Base-by-base conservation (phyloP, 1,284 basidiomycete species). In the Ganoderma boninense region DNA sequence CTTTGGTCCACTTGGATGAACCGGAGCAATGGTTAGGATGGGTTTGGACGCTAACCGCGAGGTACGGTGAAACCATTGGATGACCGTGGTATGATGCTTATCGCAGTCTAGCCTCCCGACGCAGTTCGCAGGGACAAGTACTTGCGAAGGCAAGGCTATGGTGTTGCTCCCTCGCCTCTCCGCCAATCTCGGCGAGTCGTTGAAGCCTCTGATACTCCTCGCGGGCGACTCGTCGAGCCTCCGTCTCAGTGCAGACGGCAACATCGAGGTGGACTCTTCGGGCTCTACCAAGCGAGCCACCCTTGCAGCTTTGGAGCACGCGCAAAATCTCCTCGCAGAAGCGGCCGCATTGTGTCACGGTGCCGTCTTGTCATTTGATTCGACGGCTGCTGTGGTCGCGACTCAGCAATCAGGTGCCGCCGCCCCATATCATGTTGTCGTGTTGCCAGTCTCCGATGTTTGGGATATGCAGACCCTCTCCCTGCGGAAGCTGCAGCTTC, bases 11-110 rank as follows among this genome's bases (percentile, higher is more conserved):
- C 4, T 61, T 80, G 60, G 70, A 71, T 44, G 46, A 61, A n/a
- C 71, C 69, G 2, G 49, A 73, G 6, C 66, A 71, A 3, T 80
- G 79, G 79, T 69, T 71, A 4, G 64, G 64, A 23, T 79, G 78
- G 77, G 73, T 73, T 2, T 73, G 77, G 64, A 69, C 62, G 18
- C 62, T 70, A n/a, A 68, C 73, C n/a, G 10, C 23, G 49, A 75
- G 78, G 79, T 79, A 60, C 20, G 77, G 73, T 7, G 14, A 10
- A 38, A 3, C 43, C 18, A 26, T 32, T 52, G 23, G n/a, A 0
- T 23, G 38, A 43, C 2, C 2, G 11, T 38, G 18, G 32, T 57
- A 4, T 65, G 49, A 14, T 56, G 23, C 65, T 69, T 42, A 68
- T 54, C 62, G 5, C 32, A 42, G 61, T 38, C 29, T 42, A 79